Evolutionary conservation across 2,329 filamentous ascomycete species (phyloP).

Genomic region (Alternaria sp.): DNA sequence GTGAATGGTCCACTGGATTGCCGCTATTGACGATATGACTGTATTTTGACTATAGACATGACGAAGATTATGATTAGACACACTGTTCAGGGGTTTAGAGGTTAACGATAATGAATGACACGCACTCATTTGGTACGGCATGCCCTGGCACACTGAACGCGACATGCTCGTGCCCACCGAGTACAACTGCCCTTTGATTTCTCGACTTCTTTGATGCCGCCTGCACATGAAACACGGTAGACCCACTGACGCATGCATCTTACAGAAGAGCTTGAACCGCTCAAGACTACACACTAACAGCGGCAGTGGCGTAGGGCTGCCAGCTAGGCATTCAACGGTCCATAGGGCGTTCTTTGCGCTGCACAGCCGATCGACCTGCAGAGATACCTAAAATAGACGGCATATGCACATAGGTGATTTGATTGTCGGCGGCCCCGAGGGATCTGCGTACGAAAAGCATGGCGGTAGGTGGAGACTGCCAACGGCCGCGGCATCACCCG

Average conservation of each 20-base stretch:
- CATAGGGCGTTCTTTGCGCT: conserved; percentile 15
- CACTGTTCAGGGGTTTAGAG: not conserved
- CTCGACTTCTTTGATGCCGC: not conserved
- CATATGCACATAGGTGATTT: conserved; percentile 2
- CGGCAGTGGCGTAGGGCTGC: conserved; percentile 10
- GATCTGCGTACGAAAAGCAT: conserved; percentile 1
- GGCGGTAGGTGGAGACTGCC: conserved; percentile 3
- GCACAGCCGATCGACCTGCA: conserved; percentile 3
- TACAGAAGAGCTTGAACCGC: not conserved
- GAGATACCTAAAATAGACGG: conserved; percentile 1
- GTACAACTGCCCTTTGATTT: not conserved
- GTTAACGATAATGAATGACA: conserved; percentile 1
- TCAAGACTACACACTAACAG: not conserved
- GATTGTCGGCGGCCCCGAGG: not conserved
- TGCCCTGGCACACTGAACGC: not conserved
- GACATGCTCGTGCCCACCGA: not conserved
- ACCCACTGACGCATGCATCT: conserved; percentile 3
- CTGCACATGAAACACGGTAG: not conserved
- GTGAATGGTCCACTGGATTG: not conserved
- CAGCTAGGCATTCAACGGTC: conserved; percentile 9
- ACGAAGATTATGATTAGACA: conserved; percentile 5
- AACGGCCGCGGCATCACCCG: conserved; percentile 7
- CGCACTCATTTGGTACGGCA: not conserved
- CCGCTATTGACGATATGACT: conserved; percentile 1
- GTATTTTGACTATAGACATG: conserved; percentile 4